Evolutionary conservation across 768 basidiomycete genomes (phyloP).

Genomic region (Tephrocybe sp.): DNA sequence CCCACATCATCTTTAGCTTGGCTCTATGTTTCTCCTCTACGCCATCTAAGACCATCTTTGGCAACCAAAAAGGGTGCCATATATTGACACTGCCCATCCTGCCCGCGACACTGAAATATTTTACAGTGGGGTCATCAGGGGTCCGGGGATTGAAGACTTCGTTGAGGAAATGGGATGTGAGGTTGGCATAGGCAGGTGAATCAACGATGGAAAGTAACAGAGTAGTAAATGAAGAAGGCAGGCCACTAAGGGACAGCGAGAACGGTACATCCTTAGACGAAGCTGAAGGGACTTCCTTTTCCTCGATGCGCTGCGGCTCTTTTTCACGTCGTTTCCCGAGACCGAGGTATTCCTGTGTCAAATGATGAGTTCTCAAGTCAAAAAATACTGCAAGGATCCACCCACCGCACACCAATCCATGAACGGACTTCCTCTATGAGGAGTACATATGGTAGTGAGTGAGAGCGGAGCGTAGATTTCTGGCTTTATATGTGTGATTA

Average conservation of each 20-base stretch:
- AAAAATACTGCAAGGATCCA: conserved; percentile 14
- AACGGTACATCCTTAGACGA: conserved; percentile 32
- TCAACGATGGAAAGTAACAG: conserved; percentile 87
- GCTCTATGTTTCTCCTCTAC: conserved; percentile 62
- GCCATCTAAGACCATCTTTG: conserved; percentile 91
- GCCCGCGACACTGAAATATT: conserved; percentile 90
- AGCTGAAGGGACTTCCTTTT: too few relatives aligned
- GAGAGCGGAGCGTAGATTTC: conserved; percentile 82
- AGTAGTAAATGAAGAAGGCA: conserved; percentile 83
- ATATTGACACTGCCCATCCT: conserved; percentile 63
- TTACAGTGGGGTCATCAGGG: conserved; percentile 76
- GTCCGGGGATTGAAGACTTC: conserved; percentile 79
- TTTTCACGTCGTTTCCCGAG: conserved; percentile 65
- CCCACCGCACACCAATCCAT: conserved; percentile 98
- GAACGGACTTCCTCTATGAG: conserved; percentile 94
- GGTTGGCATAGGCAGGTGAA: conserved; percentile 93
- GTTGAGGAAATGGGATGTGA: conserved; percentile 81
- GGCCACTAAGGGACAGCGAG: conserved; percentile 53
- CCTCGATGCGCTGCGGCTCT: conserved; percentile 20
- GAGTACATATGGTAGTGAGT: conserved; percentile 86
- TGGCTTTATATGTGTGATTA: conserved; percentile 85
- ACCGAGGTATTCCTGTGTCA: conserved; percentile 78
- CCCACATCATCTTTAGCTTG: conserved; percentile 37
- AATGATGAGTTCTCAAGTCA: conserved; percentile 3
- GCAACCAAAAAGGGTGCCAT: conserved; percentile 96